These are phyloP conservation scores for Ganoderma resinaceum DNA, from an alignment of 1,284 basidiomycete genomes.

Conservation along the genomic window DNA sequence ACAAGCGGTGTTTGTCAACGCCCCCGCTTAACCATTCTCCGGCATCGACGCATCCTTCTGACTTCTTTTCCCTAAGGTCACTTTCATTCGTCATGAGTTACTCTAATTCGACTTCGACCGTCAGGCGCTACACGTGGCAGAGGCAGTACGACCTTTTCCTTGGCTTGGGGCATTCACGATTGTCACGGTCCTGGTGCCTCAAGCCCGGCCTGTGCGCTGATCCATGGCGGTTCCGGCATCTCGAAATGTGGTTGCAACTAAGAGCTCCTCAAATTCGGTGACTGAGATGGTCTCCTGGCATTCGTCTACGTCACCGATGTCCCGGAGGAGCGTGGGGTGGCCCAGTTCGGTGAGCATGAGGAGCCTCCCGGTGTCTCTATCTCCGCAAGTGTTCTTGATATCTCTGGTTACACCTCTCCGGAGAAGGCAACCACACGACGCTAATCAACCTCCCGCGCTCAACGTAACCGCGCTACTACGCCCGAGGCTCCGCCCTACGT, in stretches of 20 bases:
- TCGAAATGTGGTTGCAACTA: neutral
- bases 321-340: neutral
- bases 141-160: neutral
- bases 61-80: neutral
- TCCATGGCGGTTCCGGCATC: conserved; percentile 12
- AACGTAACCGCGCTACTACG: conserved; percentile 16
- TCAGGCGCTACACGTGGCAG: neutral
- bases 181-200: conserved; percentile 8
- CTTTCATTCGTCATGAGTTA: neutral
- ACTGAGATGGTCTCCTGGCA: neutral
- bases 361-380: conserved; percentile 19
- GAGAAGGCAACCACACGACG: conserved; percentile 15
- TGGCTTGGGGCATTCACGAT: neutral
- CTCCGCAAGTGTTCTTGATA: conserved; percentile 22
- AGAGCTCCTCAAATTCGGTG: neutral
- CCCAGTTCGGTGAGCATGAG: conserved; percentile 24
- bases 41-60: conserved; percentile 1
- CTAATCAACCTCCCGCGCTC: conserved; percentile 19
- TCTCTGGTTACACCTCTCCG: conserved; percentile 9
- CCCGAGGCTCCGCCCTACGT: conserved; percentile 4
- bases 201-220: conserved; percentile 5
- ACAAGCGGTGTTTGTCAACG: conserved; percentile 22
- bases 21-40: conserved; percentile 23
- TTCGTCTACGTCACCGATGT: neutral
- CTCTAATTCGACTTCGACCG: neutral